Conservation (phyloP, 2,329 filamentous ascomycete genomes). For the Ceratocystis variospora region DNA sequence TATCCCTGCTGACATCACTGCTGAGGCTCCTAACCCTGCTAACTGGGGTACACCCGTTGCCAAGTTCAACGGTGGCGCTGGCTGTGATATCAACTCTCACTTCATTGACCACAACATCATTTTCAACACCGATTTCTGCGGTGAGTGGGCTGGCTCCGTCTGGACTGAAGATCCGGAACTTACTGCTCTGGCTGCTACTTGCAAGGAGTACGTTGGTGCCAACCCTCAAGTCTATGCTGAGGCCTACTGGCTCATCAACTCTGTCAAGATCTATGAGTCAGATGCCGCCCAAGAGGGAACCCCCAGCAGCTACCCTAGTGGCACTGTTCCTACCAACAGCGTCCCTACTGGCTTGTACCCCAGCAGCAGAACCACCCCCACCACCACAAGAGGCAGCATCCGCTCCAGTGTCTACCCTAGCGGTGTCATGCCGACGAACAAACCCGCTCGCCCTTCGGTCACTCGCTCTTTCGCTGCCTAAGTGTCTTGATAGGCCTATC, state of each 20-base stretch:
- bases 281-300: no score
- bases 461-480: constrained; percentile 11
- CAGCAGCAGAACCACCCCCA: neutral
- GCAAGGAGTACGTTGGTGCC: constrained; percentile 55
- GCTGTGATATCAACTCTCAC: constrained; percentile 56
- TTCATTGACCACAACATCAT: constrained; percentile 65
- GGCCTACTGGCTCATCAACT: constrained; percentile 66
- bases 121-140: constrained; percentile 76
- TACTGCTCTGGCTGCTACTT: constrained; percentile 46
- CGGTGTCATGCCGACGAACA: no score
- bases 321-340: no score
- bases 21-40: constrained; percentile 47
- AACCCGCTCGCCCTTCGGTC: neutral
- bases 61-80: constrained; percentile 49
- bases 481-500: neutral
- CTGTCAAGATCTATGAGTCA: constrained; percentile 44
- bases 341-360: no score
- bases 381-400: neutral
- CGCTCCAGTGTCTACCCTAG: no score
- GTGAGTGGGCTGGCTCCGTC: constrained; percentile 64
- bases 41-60: constrained; percentile 58
- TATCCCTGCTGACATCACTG: constrained; percentile 50
- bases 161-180: constrained; percentile 49
- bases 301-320: no score
- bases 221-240: constrained; percentile 58